phyloP scores from a whole-genome alignment of 2,329 filamentous ascomycete species.

The Penicillium frequentans region DNA sequence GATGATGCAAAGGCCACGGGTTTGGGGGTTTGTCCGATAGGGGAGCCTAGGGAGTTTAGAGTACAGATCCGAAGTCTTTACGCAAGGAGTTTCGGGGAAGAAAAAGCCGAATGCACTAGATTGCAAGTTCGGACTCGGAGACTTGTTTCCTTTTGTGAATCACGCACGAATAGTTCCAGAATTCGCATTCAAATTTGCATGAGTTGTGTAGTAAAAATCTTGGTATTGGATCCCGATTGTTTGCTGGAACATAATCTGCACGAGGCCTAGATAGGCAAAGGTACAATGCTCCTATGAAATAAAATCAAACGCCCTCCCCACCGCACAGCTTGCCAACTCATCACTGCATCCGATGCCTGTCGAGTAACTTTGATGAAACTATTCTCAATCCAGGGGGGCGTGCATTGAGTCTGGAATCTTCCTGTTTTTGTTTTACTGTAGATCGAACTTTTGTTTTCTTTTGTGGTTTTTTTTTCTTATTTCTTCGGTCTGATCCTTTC shows the following conservation, averaged over 20 bases:
- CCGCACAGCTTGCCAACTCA: conserved; percentile 66
- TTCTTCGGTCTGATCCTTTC: neutral
- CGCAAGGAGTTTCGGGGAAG: conserved; percentile 10
- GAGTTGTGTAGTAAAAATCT: neutral
- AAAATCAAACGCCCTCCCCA: conserved; percentile 13
- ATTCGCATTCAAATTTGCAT: neutral
- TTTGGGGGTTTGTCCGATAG: neutral
- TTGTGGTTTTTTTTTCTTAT: neutral
- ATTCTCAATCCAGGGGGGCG: conserved; percentile 4
- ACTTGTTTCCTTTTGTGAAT: neutral
- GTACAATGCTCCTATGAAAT: neutral
- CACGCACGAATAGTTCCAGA: neutral
- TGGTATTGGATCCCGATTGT: conserved; percentile 1
- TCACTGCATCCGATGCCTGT: conserved; percentile 65
- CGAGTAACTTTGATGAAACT: conserved; percentile 24
- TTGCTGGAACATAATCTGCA: conserved; percentile 16
- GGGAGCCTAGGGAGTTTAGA: conserved; percentile 12
- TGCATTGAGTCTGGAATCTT: conserved; percentile 4
- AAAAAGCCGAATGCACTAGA: neutral
- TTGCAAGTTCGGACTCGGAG: conserved; percentile 10
- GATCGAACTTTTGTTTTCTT: neutral
- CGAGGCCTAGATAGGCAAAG: conserved; percentile 21
- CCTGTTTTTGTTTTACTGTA: neutral
- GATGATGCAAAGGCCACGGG: neutral
- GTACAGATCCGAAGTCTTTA: neutral